Evolutionary conservation across 129 eudicot genomes (phyloP), one percentile per base, ranked within the genome.

Genomic region (Helichrysum umbraculigerum): DNA sequence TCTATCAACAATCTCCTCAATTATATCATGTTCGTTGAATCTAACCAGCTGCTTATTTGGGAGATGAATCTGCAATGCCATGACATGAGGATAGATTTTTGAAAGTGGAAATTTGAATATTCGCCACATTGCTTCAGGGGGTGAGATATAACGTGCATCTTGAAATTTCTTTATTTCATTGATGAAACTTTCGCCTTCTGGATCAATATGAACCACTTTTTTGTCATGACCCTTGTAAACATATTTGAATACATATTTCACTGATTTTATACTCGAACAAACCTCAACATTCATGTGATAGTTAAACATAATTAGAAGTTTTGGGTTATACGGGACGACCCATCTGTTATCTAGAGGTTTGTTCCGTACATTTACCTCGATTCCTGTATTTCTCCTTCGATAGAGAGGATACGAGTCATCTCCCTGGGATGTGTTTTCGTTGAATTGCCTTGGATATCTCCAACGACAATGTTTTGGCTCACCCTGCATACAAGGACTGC

Each of bases 401-500:
- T 30, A 30, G 2, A 30, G 3, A 30, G 32, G 32, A 30, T 57
- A 81, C 2, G 60, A 21, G 21, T 77, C 57, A 14, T 54, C 33
- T 4, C 80, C 80, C 22, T 65, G 58, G 9, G 25, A 6, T 2
- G 88, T 80, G 6, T 2, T 8, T 1, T 59, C 68, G 3, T 37
- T 10, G 42, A 79, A 84, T 2, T 29, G 12, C 3, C 57, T 25
- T 0, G 79, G 82, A 44, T 78, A 70, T 9, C 59, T 37, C 22
- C 41, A 37, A 30, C 80, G 71, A 15, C 81, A 78, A 3, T 62
- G 11, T 42, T 44, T 65, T 65, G 44, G 70, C 0, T 32, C 72
- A 21, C 79, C 62, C 4, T 22, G 54, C 87, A 83, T 78, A 25
- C 81, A 83, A 5, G 67, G 34, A 28, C 34, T 2, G 19, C 14